Evolutionary conservation across 1,139 yeast species (phyloP), one percentile per base, ranked within the genome.

Genomic region (Saccharomyces hybrid): DNA sequence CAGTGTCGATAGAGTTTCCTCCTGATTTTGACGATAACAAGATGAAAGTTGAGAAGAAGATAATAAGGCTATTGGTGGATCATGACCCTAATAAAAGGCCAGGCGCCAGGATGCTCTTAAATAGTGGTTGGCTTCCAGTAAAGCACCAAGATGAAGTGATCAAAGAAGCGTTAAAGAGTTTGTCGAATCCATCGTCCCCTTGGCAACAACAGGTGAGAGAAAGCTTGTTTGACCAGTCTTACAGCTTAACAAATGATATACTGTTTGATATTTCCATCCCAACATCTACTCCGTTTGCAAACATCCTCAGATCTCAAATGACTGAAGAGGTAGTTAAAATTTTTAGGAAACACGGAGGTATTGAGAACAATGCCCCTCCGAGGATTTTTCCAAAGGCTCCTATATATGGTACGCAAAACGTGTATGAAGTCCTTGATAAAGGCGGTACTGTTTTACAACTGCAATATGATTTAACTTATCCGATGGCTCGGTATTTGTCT

Each of bases 161-260:
- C 56, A 86, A 88, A 64, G 96, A 90, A 65, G 97, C 97, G 0
- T 74, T 95, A 58, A 83, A 84, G 59, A 87, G 93, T 32, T 73
- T 93, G 58, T 87, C 95, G 0, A 93, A 89, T 66, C 95, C 96
- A 0, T 84, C 95, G 0, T 88, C 97, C 0, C 93, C 96, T 0
- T 89, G 96, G 96, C 93, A 91, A 62, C 88, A 84, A 60, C 96
- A 89, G 69, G 97, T 93, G 0, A 79, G 97, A 65, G 88, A 85
- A 57, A 86, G 95, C 0, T 72, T 93, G 47, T 93, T 93, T 67
- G 78, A 86, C 28, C 95, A 88, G 61, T 90, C 96, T 0, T 84
- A 88, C 61, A 84, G 84, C 69, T 75, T 86, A 57, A 96, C 96
- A 0, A 82, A 84, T 61, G 96, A 88, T 67, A 78, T 88, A 14